Evolutionary conservation across 129 eudicot genomes (phyloP).

Genomic region (Sambucus nigra): DNA sequence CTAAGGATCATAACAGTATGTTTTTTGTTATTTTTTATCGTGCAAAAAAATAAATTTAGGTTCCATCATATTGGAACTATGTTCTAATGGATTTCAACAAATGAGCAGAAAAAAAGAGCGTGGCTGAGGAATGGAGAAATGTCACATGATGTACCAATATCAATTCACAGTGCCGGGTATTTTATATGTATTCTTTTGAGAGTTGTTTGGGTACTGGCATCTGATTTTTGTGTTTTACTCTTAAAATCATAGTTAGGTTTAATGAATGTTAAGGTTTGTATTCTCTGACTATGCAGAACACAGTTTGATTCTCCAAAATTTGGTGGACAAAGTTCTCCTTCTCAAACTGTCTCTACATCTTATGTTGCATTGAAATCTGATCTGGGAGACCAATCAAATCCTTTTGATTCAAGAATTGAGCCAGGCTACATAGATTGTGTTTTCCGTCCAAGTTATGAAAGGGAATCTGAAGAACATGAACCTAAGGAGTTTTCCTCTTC

Average conservation of each 20-base stretch:
- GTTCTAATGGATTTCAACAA: constrained; percentile 1
- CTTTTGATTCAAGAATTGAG: constrained; percentile 38
- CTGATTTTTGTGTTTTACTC: background rate
- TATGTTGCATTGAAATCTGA: constrained; percentile 38
- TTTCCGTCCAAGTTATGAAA: constrained; percentile 45
- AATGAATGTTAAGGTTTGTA: constrained; percentile 3
- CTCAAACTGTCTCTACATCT: constrained; percentile 39
- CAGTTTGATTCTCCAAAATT: constrained; percentile 28
- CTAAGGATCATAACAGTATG: background rate
- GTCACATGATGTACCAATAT: constrained; percentile 27
- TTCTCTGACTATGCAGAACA: constrained; percentile 34
- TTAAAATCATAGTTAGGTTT: no score
- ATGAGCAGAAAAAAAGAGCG: constrained; percentile 52
- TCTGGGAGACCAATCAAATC: constrained; percentile 30
- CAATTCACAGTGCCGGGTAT: constrained; percentile 43
- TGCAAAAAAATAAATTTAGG: background rate
- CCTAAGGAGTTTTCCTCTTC: constrained; percentile 34
- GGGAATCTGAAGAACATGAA: constrained; percentile 38
- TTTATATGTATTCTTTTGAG: background rate
- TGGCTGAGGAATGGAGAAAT: constrained; percentile 34
- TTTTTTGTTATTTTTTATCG: background rate
- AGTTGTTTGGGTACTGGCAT: background rate
- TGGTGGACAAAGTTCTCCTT: constrained; percentile 33
- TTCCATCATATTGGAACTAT: constrained; percentile 1
- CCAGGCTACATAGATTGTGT: constrained; percentile 44